A percentile compares a stretch with the other conserved stretches of the same genome.
These are phyloP conservation scores for Hirschioporus abietinus DNA, from an alignment of 768 basidiomycete species.

Conservation along the genomic window DNA sequence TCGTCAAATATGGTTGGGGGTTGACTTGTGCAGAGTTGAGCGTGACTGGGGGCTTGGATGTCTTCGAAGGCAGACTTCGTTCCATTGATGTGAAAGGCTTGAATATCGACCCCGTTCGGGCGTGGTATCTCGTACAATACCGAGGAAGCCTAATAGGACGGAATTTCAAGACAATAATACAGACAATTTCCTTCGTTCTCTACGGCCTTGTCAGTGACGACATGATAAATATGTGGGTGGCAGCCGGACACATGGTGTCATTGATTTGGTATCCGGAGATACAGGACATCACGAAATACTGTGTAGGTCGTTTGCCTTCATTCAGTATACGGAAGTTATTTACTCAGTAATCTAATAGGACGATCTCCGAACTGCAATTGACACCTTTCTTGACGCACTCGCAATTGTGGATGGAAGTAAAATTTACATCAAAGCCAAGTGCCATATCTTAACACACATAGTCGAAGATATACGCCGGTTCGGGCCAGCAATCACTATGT, in stretches of 20 bases:
- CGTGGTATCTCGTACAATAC: conserved; percentile 16
- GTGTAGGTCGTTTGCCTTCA: neutral
- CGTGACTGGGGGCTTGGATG: neutral
- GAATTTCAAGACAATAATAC: conserved; percentile 21
- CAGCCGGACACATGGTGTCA: neutral
- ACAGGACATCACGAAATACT: neutral
- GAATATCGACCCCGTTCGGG: conserved; percentile 12
- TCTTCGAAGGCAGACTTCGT: conserved; percentile 14
- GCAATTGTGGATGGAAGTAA: conserved; percentile 20
- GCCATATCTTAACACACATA: conserved; percentile 29
- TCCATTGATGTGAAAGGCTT: conserved; percentile 13
- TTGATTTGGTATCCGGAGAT: neutral
- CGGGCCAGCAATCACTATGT: conserved; percentile 28
- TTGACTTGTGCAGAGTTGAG: neutral
- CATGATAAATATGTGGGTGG: neutral
- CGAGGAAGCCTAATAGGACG: conserved; percentile 18
- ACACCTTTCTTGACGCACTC: conserved; percentile 20
- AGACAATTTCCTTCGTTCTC: conserved; percentile 7
- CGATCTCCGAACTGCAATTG: neutral
- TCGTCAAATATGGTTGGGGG: conserved; percentile 38
- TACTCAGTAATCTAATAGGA: neutral
- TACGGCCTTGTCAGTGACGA: neutral
- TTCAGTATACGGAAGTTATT: neutral
- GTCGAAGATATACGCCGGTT: conserved; percentile 23
- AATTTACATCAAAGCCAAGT: conserved; percentile 26